These are phyloP conservation scores for Didymella exigua DNA, from an alignment of 2,329 filamentous ascomycete genomes.

Conservation along the genomic window DNA sequence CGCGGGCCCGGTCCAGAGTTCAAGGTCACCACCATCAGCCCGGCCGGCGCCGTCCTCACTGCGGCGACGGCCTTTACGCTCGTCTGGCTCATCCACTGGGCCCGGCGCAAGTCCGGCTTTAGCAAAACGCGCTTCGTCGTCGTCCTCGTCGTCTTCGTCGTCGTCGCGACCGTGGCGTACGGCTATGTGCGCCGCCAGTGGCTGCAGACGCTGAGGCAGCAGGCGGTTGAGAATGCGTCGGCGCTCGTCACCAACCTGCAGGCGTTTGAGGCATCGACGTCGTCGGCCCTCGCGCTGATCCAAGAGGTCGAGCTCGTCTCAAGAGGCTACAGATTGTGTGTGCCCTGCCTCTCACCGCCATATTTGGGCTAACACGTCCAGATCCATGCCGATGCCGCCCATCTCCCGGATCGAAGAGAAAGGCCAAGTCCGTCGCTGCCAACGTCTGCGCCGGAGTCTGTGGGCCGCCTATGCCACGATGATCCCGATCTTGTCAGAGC, in stretches of 20 bases:
- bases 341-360: conserved; percentile 12
- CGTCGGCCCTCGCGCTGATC: conserved; percentile 78
- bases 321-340: conserved; percentile 82
- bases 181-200: conserved; percentile 78
- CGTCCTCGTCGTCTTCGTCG: conserved; percentile 57
- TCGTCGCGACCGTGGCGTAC: conserved; percentile 66
- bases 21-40: conserved; percentile 58
- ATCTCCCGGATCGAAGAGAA: conserved; percentile 88
- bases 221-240: conserved; percentile 72
- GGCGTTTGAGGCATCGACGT: conserved; percentile 77
- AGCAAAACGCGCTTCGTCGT: conserved; percentile 61
- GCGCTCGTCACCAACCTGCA: conserved; percentile 75
- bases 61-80: conserved; percentile 66
- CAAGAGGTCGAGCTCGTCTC: conserved; percentile 97
- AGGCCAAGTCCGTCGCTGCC: conserved; percentile 77
- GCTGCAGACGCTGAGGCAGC: conserved; percentile 76
- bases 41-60: conserved; percentile 70
- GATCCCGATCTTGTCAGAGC: conserved; percentile 73
- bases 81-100: conserved; percentile 75
- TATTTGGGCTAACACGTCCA: conserved; percentile 44
- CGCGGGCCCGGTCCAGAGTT: conserved; percentile 38
- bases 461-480: conserved; percentile 71
- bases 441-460: conserved; percentile 77
- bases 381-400: conserved; percentile 88
- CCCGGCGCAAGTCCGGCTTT: conserved; percentile 58